Evolutionary conservation across 768 basidiomycete species (phyloP).

Genomic region (Krasilnikovozyma curviuscula): DNA sequence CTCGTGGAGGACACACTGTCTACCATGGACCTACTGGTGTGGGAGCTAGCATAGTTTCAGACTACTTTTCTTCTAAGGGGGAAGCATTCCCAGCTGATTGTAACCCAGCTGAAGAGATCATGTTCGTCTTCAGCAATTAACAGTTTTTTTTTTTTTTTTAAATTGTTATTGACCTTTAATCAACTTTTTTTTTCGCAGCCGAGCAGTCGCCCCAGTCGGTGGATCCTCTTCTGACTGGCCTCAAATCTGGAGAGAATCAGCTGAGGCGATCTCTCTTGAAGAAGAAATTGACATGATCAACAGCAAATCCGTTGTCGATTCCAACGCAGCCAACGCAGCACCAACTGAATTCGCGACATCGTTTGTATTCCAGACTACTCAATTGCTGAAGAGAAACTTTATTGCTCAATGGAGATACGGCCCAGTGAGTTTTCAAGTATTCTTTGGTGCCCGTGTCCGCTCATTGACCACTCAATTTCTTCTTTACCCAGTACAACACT

Average conservation of each 20-base stretch:
- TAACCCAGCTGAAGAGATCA: neutral
- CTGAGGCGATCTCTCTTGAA: neutral
- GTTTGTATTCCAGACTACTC: neutral
- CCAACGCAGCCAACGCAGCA: neutral
- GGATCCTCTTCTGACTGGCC: no score
- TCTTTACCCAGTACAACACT: neutral
- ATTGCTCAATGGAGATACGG: neutral
- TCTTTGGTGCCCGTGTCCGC: neutral
- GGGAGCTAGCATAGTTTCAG: neutral
- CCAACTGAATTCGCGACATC: neutral
- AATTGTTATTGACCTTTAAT: neutral
- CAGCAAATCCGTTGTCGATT: neutral
- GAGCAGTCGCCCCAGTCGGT: no score
- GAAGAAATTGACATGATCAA: neutral
- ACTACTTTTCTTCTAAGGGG: neutral
- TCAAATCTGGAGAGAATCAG: neutral
- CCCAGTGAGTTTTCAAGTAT: neutral
- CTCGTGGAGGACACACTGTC: slow-evolving; percentile 3
- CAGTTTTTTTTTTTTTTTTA: neutral
- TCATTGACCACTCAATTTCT: neutral
- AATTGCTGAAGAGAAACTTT: neutral
- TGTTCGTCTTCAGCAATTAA: neutral
- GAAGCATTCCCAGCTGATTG: neutral
- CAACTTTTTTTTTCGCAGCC: neutral
- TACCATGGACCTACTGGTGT: slow-evolving; percentile 5